Evolutionary conservation across 768 basidiomycete genomes (phyloP), one percentile per base, ranked within the genome.

Genomic region (Hortiboletus campestris): DNA sequence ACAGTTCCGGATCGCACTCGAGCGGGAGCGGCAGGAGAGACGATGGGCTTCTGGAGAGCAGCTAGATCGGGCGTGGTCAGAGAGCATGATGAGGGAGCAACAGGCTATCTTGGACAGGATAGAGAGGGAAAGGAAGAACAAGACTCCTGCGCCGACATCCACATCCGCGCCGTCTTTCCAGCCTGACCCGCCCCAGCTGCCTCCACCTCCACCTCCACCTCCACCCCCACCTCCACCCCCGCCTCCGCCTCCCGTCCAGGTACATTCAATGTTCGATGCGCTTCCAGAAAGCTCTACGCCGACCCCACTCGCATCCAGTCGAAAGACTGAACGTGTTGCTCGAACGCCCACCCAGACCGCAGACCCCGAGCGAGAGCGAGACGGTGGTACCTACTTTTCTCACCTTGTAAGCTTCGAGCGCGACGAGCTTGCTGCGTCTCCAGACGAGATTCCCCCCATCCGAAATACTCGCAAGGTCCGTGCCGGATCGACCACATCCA

Each of bases 11-110:
- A 63, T 58, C 39, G 78, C 74, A 20, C 65, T 85, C 36, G 74
- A 75, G 35, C 72, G 76, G 10, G 83, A 84, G 60, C 74, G 80
- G 5, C 72, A 77, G 62, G 76, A 81, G 51, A 74, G 80, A n/a
- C 72, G 73, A 2, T 81, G 79, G 81, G 74, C 75, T 11, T 67
- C 76, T 6, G 78, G 79, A 25, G 65, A 67, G 22, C 68, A 61
- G 42, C 53, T 72, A 12, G 72, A 74, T 59, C 58, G 25, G 12
- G 70, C 57, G n/a, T 75, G 72, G 69, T 67, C 67, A 19, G 71
- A 70, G 55, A 64, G 57, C 22, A 65, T 74, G 60, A 68, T 66
- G 51, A 65, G 64, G 62, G 68, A 76, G 50, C 76, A 77, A 52
- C 71, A 76, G 57, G 73, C 75, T 14, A 80, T 84, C 57, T 68